Percentiles rank a stretch among this genome's conserved stretches.
Conservation (phyloP, 2,329 filamentous ascomycete genomes). For the Monilinia fructicola region DNA sequence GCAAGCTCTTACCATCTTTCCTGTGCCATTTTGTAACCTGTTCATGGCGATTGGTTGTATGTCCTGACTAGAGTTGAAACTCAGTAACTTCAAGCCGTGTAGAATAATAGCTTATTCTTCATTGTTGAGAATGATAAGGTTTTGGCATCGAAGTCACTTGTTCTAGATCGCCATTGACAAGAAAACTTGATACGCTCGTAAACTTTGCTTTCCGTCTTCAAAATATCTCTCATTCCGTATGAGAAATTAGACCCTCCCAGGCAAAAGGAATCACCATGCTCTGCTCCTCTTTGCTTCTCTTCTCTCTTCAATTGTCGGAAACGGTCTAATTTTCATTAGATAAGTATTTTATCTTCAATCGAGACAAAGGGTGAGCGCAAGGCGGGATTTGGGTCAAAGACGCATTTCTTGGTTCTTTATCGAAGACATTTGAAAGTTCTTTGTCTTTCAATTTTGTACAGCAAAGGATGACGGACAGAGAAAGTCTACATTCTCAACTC, state of each 20-base stretch:
- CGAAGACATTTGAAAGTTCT: not conserved
- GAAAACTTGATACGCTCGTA: not conserved
- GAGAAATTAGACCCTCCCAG: no score
- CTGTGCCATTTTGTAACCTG: not conserved
- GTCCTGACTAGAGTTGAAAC: not conserved
- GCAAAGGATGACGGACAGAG: not conserved
- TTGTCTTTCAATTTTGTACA: not conserved
- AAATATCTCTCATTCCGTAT: not conserved
- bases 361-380: not conserved
- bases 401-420: not conserved
- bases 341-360: not conserved
- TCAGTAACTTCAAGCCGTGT: not conserved
- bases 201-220: not conserved
- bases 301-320: no score
- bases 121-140: not conserved
- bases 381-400: not conserved
- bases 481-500: not conserved
- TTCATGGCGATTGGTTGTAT: no score
- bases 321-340: no score
- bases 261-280: no score
- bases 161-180: not conserved
- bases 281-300: no score
- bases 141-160: no score
- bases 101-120: not conserved
- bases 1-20: not conserved